Base-by-base conservation (phyloP, 169 alveolate genomes). In the Cryptosporidium meleagridis region DNA sequence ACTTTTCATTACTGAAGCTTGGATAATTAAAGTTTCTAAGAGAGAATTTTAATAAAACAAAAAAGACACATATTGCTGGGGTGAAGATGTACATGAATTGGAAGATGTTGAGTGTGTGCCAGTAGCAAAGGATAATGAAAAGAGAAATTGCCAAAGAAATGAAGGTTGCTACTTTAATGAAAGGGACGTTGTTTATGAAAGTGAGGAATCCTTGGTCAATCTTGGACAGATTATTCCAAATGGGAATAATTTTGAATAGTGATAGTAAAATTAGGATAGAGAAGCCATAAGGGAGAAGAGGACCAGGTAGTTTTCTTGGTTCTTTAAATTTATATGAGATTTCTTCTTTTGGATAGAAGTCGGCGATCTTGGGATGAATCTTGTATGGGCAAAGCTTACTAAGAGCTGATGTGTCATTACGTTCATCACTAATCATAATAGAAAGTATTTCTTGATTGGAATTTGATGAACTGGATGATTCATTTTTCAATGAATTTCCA, bases 291-390 rank as follows among this genome's bases (percentile, higher is more conserved):
- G 89, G 89, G 5, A 80, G 51, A 21, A 80, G 37, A 31, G 68
- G 65, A 8, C 89, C 89, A n/a, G 89, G 89, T 10, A 80, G 51
- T 29, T 80, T 80, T 62, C 75, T 80, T 31, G 89, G 89, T 35
- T 80, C 89, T 29, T 65, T 80, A 18, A 80, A 80, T 44, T 29
- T 39, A 18, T 80, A 80, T 18, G 59, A 59, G 29, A 80, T 80
- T 37, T 80, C 89, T 9, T 59, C 69, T 51, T 80, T 80, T 16
- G 89, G 73, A 45, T 62, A 62, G 55, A 61, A 80, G 0, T 39
- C 67, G 0, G 48, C 75, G 59, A 80, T 18, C 18, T 80, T 65
- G 21, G 89, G 89, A 39, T 80, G 89, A 51, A 80, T 62, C 39
- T 59, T 48, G 70, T 45, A 62, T 9, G 73, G 59, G 10, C 89